Percentiles rank a stretch among this genome's conserved stretches.
Evolutionary conservation across 495 filamentous ascomycete species (phyloP).

Genomic region (Elasticomyces elasticus): DNA sequence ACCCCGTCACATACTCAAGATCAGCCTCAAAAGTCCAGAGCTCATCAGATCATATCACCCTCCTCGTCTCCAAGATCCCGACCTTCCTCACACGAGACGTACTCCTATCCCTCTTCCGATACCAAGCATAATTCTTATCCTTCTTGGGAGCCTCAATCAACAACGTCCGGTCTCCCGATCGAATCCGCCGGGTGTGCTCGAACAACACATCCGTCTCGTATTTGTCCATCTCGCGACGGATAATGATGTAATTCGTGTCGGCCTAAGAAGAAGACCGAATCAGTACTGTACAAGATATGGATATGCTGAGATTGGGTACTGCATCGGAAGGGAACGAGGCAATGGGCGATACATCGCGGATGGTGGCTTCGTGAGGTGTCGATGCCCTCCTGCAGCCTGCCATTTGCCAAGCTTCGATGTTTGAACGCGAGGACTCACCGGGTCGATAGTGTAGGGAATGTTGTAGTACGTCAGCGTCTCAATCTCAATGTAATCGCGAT

Average conservation of each 20-base stretch:
- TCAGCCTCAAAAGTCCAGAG: not conserved
- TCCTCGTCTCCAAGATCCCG: conserved; percentile 15
- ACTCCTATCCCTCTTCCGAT: conserved; percentile 25
- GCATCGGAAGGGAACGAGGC: not conserved
- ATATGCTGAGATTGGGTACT: not conserved
- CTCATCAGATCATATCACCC: not conserved
- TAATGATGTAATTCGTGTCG: conserved; percentile 33
- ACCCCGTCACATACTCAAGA: too few relatives aligned
- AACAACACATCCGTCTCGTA: conserved; percentile 35
- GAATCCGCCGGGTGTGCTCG: conserved; percentile 34
- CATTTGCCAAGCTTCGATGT: too few relatives aligned
- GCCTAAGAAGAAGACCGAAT: too few relatives aligned
- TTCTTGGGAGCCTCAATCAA: conserved; percentile 29
- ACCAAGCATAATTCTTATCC: conserved; percentile 32
- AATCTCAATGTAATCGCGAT: conserved; percentile 29
- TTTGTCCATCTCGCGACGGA: conserved; percentile 33
- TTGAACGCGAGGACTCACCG: too few relatives aligned
- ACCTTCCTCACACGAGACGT: conserved; percentile 2
- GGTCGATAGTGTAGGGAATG: conserved; percentile 32
- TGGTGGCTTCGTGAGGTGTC: too few relatives aligned
- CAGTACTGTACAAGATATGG: too few relatives aligned
- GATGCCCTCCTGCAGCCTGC: too few relatives aligned
- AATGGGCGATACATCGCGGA: too few relatives aligned
- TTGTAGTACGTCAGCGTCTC: conserved; percentile 34
- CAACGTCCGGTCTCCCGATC: conserved; percentile 20